Evolutionary conservation across 2,329 filamentous ascomycete species (phyloP).

Genomic region (Pestalotiopsis fici): DNA sequence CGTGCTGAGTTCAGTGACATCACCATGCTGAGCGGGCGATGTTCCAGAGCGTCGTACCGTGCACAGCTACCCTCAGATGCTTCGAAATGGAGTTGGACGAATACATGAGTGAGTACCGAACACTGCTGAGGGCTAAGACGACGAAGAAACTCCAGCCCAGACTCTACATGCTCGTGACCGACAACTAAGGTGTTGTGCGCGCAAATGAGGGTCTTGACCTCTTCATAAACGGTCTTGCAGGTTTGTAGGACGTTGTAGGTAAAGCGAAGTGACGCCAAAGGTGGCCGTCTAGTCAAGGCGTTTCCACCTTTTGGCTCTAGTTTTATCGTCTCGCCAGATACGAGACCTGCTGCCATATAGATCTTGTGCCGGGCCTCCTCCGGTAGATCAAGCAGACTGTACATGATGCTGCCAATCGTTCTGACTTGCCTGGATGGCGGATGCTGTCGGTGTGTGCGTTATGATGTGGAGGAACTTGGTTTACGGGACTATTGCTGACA

Average conservation of each 20-base stretch:
- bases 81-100: neutral
- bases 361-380: neutral
- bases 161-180: neutral
- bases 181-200: neutral
- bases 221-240: neutral
- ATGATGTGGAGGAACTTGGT: neutral
- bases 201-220: neutral
- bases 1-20: neutral
- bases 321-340: neutral
- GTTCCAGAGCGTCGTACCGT: neutral
- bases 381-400: neutral
- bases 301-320: neutral
- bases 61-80: neutral
- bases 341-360: neutral
- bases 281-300: neutral
- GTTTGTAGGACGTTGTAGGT: neutral
- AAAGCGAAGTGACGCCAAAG: neutral
- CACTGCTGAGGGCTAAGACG: neutral
- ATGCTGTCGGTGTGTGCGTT: neutral
- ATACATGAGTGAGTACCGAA: neutral
- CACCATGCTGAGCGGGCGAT: neutral
- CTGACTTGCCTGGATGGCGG: neutral
- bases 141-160: neutral
- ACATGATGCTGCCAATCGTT: neutral
- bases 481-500: neutral